Percentiles rank a stretch among this genome's conserved stretches.
These are phyloP conservation scores for Phialemonium atrogriseum DNA, from an alignment of 2,329 filamentous ascomycete species.

Conservation along the genomic window DNA sequence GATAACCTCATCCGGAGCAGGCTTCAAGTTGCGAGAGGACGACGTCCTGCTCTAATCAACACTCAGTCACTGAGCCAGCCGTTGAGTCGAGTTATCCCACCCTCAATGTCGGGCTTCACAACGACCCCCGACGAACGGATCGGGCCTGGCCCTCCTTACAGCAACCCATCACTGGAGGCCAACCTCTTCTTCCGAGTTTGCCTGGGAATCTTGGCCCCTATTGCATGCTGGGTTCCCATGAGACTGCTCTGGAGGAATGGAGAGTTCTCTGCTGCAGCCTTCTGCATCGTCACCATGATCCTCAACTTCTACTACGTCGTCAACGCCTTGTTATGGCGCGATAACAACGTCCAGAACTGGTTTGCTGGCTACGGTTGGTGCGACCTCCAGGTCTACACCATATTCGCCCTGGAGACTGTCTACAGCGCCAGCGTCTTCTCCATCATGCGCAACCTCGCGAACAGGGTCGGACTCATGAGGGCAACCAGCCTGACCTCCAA, in stretches of 20 bases:
- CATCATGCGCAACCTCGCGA: conserved; percentile 45
- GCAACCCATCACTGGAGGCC: conserved; percentile 20
- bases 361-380: conserved; percentile 45
- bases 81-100: too few species aligned
- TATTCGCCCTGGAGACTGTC: conserved; percentile 28
- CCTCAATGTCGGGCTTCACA: too few species aligned
- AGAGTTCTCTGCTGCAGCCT: conserved; percentile 43
- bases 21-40: too few species aligned
- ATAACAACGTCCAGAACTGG: conserved; percentile 41
- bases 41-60: too few species aligned
- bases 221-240: conserved; percentile 42
- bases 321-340: conserved; percentile 45
- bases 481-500: conserved; percentile 27
- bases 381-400: conserved; percentile 36
- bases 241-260: conserved; percentile 41
- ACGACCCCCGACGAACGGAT: conserved; percentile 14
- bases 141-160: conserved; percentile 12
- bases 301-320: conserved; percentile 39
- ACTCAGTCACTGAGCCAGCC: too few species aligned
- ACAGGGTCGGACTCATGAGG: conserved; percentile 37
- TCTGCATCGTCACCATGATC: conserved; percentile 36
- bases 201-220: conserved; percentile 34
- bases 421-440: conserved; percentile 44
- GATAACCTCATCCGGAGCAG: too few species aligned
- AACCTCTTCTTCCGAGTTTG: conserved; percentile 43